Evolutionary conservation across 1,139 yeast genomes (phyloP).

Genomic region (Pneumocystis murina): DNA sequence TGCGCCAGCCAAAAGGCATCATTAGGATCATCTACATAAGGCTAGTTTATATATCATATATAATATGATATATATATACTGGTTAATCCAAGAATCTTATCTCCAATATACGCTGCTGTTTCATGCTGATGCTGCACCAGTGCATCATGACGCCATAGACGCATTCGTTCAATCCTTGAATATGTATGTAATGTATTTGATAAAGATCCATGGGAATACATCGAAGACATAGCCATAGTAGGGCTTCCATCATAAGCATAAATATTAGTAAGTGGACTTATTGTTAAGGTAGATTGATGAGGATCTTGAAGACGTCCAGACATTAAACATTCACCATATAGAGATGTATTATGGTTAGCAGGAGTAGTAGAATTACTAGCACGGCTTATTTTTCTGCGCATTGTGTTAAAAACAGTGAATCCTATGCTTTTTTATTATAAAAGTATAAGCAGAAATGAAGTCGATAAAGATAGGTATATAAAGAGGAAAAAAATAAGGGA

Average conservation of each 20-base stretch:
- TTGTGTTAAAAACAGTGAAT: not conserved
- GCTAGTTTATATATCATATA: not conserved
- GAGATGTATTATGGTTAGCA: not conserved
- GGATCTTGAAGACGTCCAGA: constrained; percentile 2
- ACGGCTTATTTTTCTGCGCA: not conserved
- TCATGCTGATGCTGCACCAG: constrained; percentile 79
- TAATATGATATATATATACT: constrained; percentile 1
- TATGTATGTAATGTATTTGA: not conserved
- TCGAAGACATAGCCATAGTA: not conserved
- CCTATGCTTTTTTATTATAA: not conserved
- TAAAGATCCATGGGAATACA: not conserved
- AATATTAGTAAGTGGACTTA: constrained; percentile 6
- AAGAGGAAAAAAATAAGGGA: not conserved
- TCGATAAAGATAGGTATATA: not conserved
- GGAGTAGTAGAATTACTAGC: not conserved
- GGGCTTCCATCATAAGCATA: not conserved
- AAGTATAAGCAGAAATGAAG: not conserved
- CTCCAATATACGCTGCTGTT: constrained; percentile 86
- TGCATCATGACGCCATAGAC: constrained; percentile 92
- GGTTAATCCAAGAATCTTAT: constrained; percentile 67
- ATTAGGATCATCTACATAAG: constrained; percentile 52
- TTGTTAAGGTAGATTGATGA: constrained; percentile 7
- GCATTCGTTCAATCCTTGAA: constrained; percentile 60
- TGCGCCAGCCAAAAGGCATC: constrained; percentile 97
- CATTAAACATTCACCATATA: not conserved